These are phyloP conservation scores for Coccinonectria pachysandricola DNA, from an alignment of 2,329 filamentous ascomycete genomes.

Conservation along the genomic window DNA sequence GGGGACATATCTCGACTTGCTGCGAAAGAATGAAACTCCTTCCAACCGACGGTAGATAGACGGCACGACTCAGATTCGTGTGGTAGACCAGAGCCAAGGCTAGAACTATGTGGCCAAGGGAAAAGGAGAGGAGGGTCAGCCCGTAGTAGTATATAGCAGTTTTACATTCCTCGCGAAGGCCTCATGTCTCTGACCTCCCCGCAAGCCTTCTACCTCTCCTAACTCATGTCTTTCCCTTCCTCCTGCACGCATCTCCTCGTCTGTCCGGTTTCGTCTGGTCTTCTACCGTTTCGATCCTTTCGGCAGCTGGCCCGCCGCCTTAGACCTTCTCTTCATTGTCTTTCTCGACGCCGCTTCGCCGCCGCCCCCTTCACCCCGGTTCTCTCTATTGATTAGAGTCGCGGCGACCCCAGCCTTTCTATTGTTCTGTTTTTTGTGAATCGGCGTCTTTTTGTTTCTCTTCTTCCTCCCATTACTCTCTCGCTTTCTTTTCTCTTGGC, in stretches of 20 bases:
- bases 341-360: no score
- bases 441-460: background rate
- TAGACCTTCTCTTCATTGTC: slow-evolving; percentile 7
- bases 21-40: no score
- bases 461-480: slow-evolving; percentile 1
- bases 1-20: no score
- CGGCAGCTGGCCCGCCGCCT: slow-evolving; percentile 20
- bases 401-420: slow-evolving; percentile 1
- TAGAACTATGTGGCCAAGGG: no score
- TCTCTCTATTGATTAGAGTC: slow-evolving; percentile 9
- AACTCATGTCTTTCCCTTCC: slow-evolving; percentile 4
- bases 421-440: background rate
- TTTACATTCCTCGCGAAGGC: no score
- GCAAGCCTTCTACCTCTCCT: slow-evolving; percentile 5
- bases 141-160: no score
- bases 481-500: no score
- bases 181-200: no score
- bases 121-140: no score
- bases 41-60: no score
- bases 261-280: slow-evolving; percentile 8
- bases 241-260: slow-evolving; percentile 5
- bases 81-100: no score
- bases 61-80: no score
- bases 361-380: slow-evolving; percentile 1
- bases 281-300: slow-evolving; percentile 23